A percentile compares a stretch with the other conserved stretches of the same genome.
These are phyloP conservation scores for Hysterangium stoloniferum DNA, from an alignment of 768 basidiomycete species.

Conservation along the genomic window DNA sequence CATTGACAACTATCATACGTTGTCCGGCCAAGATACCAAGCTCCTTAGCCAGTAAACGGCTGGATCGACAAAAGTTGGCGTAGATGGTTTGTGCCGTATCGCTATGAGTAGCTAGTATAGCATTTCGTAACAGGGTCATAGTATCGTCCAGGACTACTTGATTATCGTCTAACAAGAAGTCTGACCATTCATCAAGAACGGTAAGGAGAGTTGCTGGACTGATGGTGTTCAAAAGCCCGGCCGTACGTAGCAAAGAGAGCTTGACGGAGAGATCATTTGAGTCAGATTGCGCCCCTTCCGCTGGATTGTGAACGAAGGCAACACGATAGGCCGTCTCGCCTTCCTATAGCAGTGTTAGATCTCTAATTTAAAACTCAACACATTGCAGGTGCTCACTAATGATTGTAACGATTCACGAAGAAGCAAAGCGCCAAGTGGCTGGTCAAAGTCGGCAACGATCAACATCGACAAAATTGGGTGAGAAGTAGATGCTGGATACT, in stretches of 20 bases:
- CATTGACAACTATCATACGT: slow-evolving; percentile 68
- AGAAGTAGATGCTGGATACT: not conserved
- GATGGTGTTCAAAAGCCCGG: slow-evolving; percentile 31
- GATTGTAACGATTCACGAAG: slow-evolving; percentile 60
- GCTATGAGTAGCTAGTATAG: slow-evolving; percentile 20
- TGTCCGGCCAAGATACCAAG: slow-evolving; percentile 55
- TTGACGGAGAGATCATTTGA: slow-evolving; percentile 34
- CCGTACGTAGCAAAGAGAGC: slow-evolving; percentile 42
- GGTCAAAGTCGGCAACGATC: slow-evolving; percentile 75
- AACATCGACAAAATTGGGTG: slow-evolving; percentile 31
- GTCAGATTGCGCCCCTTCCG: slow-evolving; percentile 12
- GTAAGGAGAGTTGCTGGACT: slow-evolving; percentile 33
- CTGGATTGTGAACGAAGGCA: slow-evolving; percentile 74
- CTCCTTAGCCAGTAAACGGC: slow-evolving; percentile 43
- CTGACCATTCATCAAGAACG: slow-evolving; percentile 27
- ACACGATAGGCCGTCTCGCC: slow-evolving; percentile 45
- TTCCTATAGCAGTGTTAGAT: slow-evolving; percentile 27
- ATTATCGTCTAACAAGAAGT: not conserved
- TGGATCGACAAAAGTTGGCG: slow-evolving; percentile 35
- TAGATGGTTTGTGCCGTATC: slow-evolving; percentile 26
- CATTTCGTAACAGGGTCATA: slow-evolving; percentile 20
- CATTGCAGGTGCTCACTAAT: slow-evolving; percentile 37
- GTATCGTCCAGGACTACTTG: not conserved
- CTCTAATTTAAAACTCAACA: not conserved
- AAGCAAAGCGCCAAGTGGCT: slow-evolving; percentile 44